A percentile compares a stretch with the other conserved stretches of the same genome.
These are phyloP conservation scores for Phaeotremella skinneri DNA, from an alignment of 768 basidiomycete genomes.

Conservation along the genomic window DNA sequence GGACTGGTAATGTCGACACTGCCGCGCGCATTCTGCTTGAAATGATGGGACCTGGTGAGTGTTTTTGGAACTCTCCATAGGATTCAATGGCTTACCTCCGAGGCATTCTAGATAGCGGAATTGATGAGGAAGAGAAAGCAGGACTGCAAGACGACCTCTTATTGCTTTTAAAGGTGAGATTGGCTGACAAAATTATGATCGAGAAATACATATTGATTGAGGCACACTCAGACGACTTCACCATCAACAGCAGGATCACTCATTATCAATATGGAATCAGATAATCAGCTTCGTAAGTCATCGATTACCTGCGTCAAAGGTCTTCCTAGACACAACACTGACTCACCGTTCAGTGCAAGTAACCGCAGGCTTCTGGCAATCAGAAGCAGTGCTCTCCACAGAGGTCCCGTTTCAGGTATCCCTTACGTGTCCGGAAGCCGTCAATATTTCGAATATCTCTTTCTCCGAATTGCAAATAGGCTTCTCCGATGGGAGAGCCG, in stretches of 20 bases:
- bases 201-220: constrained; percentile 2
- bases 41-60: constrained; percentile 73
- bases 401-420: constrained; percentile 71
- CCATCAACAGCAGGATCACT: constrained; percentile 62
- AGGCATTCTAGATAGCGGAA: constrained; percentile 18
- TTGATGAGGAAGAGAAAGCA: constrained; percentile 35
- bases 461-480: constrained; percentile 63
- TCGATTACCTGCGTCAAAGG: constrained; percentile 58
- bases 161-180: constrained; percentile 69
- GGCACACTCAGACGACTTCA: constrained; percentile 62
- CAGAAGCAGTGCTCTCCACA: constrained; percentile 63
- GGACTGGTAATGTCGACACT: constrained; percentile 71
- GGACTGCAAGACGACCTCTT: constrained; percentile 68
- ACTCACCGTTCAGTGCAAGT: constrained; percentile 59
- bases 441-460: constrained; percentile 61
- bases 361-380: constrained; percentile 68
- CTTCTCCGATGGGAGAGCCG: constrained; percentile 59
- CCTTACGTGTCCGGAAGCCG: constrained; percentile 58
- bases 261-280: constrained; percentile 58
- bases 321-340: constrained; percentile 2
- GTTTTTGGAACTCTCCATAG: neutral
- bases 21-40: constrained; percentile 75
- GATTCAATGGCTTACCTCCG: constrained; percentile 1
- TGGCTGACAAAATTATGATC: constrained; percentile 3
- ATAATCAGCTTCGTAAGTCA: constrained; percentile 16